phyloP scores from a whole-genome alignment of 75 land plant species.

The Pinus tabuliformis region DNA sequence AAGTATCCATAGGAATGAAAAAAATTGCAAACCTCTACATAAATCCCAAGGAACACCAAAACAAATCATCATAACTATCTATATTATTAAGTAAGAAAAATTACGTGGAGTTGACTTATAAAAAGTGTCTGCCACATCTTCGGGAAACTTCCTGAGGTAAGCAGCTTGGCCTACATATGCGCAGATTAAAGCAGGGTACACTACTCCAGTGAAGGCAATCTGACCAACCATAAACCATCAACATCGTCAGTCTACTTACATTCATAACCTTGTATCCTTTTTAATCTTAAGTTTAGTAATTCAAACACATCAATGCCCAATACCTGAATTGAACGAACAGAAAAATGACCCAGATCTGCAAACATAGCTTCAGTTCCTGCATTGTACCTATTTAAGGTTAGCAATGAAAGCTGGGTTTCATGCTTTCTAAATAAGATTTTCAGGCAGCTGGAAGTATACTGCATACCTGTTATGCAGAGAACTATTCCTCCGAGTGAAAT shows the following conservation, averaged over 20 bases:
- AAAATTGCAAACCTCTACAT: too few relatives aligned
- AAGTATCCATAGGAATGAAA: too few relatives aligned
- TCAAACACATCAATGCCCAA: neutral
- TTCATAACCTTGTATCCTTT: neutral
- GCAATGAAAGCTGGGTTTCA: neutral
- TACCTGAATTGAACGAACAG: slow-evolving; percentile 55
- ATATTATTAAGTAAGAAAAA: neutral
- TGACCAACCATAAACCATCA: slow-evolving; percentile 5
- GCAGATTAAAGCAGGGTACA: slow-evolving; percentile 44
- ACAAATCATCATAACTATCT: too few relatives aligned
- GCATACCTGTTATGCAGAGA: slow-evolving; percentile 42
- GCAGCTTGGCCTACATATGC: slow-evolving; percentile 86
- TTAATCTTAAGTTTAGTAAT: neutral
- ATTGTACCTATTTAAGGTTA: neutral
- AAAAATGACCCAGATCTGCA: slow-evolving; percentile 75
- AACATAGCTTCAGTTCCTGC: slow-evolving; percentile 83
- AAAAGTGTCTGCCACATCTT: slow-evolving; percentile 43
- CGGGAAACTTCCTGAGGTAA: slow-evolving; percentile 49
- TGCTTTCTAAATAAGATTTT: neutral
- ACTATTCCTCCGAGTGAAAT: slow-evolving; percentile 51
- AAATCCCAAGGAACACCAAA: too few relatives aligned
- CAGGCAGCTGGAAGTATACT: neutral
- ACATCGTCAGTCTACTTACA: neutral
- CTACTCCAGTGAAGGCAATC: slow-evolving; percentile 54
- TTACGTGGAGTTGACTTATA: slow-evolving; percentile 67